Evolutionary conservation across 2,329 filamentous ascomycete species (phyloP).

Genomic region (Penicillium thymicola): DNA sequence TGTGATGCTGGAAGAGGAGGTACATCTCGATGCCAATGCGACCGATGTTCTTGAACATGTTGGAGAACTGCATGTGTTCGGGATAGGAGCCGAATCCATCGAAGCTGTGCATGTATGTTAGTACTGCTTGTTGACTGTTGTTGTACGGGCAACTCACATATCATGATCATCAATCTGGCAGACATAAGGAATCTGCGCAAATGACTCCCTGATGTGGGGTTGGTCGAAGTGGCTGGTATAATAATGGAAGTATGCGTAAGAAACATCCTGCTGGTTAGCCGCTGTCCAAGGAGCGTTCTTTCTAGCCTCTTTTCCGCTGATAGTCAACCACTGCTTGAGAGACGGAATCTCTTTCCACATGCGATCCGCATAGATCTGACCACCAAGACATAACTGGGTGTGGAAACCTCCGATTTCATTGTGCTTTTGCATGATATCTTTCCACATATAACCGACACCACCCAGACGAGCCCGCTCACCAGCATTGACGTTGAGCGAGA

Average conservation of each 20-base stretch:
- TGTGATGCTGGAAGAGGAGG: constrained; percentile 96
- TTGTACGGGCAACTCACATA: constrained; percentile 64
- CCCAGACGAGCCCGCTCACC: constrained; percentile 82
- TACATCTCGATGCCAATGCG: constrained; percentile 97
- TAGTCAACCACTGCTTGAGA: constrained; percentile 90
- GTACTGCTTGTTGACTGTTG: neutral
- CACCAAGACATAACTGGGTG: constrained; percentile 83
- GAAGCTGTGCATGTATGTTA: constrained; percentile 58
- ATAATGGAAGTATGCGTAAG: constrained; percentile 97
- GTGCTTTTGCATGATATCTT: constrained; percentile 96
- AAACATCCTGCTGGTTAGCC: constrained; percentile 90
- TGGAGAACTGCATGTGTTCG: constrained; percentile 95
- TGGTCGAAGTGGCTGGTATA: constrained; percentile 99
- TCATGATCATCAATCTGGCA: constrained; percentile 95
- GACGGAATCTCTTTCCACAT: constrained; percentile 95
- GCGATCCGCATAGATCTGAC: constrained; percentile 92
- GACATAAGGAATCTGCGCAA: constrained; percentile 94
- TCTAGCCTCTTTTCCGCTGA: constrained; percentile 87
- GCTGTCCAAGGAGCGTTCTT: constrained; percentile 91
- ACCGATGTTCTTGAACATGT: constrained; percentile 98
- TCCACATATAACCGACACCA: constrained; percentile 96
- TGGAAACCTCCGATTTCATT: constrained; percentile 95
- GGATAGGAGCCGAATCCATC: constrained; percentile 97
- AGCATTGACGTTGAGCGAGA: constrained; percentile 79
- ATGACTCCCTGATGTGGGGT: constrained; percentile 87